Evolutionary conservation across 2,329 filamentous ascomycete species (phyloP).

Genomic region (Dendryphion nanum): DNA sequence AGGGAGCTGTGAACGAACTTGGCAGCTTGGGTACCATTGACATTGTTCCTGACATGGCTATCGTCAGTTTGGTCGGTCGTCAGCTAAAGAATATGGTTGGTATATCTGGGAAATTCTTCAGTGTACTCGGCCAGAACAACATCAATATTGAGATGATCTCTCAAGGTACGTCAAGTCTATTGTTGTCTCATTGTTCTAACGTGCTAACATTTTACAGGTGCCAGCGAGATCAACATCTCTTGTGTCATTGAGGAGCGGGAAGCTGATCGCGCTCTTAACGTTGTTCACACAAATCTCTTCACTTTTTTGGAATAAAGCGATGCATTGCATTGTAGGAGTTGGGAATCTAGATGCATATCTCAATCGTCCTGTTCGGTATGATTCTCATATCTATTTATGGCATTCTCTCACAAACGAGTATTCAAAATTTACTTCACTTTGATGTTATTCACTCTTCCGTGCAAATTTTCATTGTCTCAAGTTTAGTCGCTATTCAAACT

Average conservation of each 20-base stretch:
- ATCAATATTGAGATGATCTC: slow-evolving; percentile 99
- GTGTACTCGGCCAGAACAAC: slow-evolving; percentile 85
- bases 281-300: slow-evolving; percentile 94
- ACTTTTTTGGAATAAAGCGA: slow-evolving; percentile 77
- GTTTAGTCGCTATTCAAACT: too few relatives aligned
- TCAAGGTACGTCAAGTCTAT: slow-evolving; percentile 64
- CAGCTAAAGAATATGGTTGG: slow-evolving; percentile 97
- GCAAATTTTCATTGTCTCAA: too few relatives aligned
- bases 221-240: slow-evolving; percentile 98
- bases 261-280: slow-evolving; percentile 89
- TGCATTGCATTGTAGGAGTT: slow-evolving; percentile 26
- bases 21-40: slow-evolving; percentile 84
- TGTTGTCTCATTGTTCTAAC: not conserved
- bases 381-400: too few relatives aligned
- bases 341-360: too few relatives aligned
- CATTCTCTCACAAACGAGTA: too few relatives aligned
- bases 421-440: too few relatives aligned
- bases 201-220: slow-evolving; percentile 57
- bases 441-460: too few relatives aligned
- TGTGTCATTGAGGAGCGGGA: slow-evolving; percentile 93
- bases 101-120: slow-evolving; percentile 92
- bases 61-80: slow-evolving; percentile 88
- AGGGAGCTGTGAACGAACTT: slow-evolving; percentile 64
- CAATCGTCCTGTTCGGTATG: too few relatives aligned
- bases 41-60: slow-evolving; percentile 88